These are phyloP conservation scores for Graphilbum ipis-grandicollis DNA, from an alignment of 2,329 filamentous ascomycete genomes.

Conservation along the genomic window DNA sequence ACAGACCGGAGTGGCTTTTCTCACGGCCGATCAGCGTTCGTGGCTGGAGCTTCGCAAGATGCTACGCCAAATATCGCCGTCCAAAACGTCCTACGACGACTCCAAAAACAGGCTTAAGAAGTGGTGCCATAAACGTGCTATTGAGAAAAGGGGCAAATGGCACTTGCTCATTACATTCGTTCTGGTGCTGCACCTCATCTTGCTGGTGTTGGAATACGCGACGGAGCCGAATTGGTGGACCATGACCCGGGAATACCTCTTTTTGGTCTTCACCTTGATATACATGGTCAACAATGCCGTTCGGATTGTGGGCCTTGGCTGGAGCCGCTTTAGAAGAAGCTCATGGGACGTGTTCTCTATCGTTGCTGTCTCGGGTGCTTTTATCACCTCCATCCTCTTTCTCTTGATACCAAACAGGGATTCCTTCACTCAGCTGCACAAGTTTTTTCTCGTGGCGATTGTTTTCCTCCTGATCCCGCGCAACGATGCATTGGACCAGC, in stretches of 20 bases:
- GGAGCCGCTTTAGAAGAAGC: slow-evolving; percentile 79
- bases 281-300: slow-evolving; percentile 73
- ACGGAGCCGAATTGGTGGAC: slow-evolving; percentile 59
- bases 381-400: slow-evolving; percentile 65
- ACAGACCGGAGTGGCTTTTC: slow-evolving; percentile 88
- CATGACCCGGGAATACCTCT: slow-evolving; percentile 51
- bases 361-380: slow-evolving; percentile 60
- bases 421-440: slow-evolving; percentile 67
- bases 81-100: slow-evolving; percentile 73
- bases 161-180: slow-evolving; percentile 65
- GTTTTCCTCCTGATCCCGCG: slow-evolving; percentile 82
- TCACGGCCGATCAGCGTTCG: slow-evolving; percentile 88
- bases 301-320: slow-evolving; percentile 74
- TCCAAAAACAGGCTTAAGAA: slow-evolving; percentile 64
- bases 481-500: slow-evolving; percentile 91
- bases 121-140: slow-evolving; percentile 89
- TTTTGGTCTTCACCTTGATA: slow-evolving; percentile 64
- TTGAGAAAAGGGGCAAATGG: slow-evolving; percentile 89
- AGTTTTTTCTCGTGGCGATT: slow-evolving; percentile 82
- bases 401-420: slow-evolving; percentile 42
- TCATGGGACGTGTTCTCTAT: slow-evolving; percentile 92
- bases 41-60: slow-evolving; percentile 93
- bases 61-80: slow-evolving; percentile 81
- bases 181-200: slow-evolving; percentile 63
- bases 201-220: slow-evolving; percentile 77